Evolutionary conservation across 495 filamentous ascomycete genomes (phyloP).

Genomic region (Friedmanniomyces simplex): DNA sequence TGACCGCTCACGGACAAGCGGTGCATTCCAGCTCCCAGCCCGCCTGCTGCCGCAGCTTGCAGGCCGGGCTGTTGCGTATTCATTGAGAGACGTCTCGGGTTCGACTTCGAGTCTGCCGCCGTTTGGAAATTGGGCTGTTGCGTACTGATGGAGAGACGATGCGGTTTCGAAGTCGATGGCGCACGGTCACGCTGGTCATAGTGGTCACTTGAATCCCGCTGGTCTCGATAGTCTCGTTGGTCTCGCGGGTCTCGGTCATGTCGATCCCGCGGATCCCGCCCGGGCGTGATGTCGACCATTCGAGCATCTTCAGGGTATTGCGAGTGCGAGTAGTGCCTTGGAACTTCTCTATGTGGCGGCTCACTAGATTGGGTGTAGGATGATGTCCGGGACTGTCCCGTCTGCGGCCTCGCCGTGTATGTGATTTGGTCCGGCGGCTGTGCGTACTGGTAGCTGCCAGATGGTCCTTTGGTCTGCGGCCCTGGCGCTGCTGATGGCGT

Average conservation of each 20-base stretch:
- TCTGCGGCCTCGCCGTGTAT: constrained; percentile 28
- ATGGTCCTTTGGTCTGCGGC: not conserved
- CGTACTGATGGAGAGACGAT: not conserved
- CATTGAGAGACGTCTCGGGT: constrained; percentile 1
- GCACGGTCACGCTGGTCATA: constrained; percentile 1
- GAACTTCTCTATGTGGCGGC: not conserved
- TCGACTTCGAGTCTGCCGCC: not conserved
- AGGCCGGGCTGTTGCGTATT: not conserved
- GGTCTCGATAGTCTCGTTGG: not conserved
- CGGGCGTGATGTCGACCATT: constrained; percentile 17
- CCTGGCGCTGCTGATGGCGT: not conserved
- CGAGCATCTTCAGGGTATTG: constrained; percentile 2
- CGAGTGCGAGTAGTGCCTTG: constrained; percentile 3
- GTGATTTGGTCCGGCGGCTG: constrained; percentile 25
- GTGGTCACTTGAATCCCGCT: not conserved
- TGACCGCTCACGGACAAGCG: constrained; percentile 27
- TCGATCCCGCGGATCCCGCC: constrained; percentile 2
- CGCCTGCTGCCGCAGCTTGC: not conserved
- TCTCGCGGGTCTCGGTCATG: not conserved
- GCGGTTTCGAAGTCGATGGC: not conserved
- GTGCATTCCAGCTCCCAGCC: constrained; percentile 24
- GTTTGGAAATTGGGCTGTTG: not conserved
- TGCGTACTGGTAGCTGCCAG: constrained; percentile 27
- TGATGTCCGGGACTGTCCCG: not conserved
- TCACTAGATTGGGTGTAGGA: constrained; percentile 11